A percentile compares a stretch with the other conserved stretches of the same genome.
Evolutionary conservation across 2,329 filamentous ascomycete species (phyloP).

Genomic region (Ceratocystis papillata): DNA sequence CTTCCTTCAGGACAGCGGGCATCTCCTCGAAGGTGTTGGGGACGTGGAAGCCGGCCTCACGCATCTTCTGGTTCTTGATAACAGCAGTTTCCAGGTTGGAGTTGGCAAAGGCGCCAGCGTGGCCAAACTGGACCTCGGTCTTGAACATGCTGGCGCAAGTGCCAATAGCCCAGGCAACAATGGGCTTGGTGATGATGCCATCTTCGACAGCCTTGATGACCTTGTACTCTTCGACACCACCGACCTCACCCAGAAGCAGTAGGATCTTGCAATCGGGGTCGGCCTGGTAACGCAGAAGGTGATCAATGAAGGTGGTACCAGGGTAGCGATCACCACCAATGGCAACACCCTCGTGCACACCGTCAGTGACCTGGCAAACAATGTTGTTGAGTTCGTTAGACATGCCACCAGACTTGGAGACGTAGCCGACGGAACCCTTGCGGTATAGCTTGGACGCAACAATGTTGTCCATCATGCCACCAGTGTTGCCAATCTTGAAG

Average conservation of each 20-base stretch:
- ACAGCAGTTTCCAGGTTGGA: constrained; percentile 96
- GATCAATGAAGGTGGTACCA: constrained; percentile 98
- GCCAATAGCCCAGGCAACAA: constrained; percentile 98
- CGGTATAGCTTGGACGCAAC: constrained; percentile 99
- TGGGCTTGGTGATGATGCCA: constrained; percentile 91
- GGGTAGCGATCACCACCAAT: constrained; percentile 99
- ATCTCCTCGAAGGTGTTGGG: constrained; percentile 96
- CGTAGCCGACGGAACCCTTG: constrained; percentile 95
- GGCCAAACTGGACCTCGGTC: constrained; percentile 98
- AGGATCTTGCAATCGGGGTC: constrained; percentile 98
- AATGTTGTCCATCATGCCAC: constrained; percentile 99
- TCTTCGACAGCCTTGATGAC: constrained; percentile 96
- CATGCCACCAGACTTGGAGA: constrained; percentile 99
- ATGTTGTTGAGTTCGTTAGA: constrained; percentile 99
- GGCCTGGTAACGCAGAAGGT: constrained; percentile 89
- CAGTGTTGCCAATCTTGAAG: constrained; percentile 99
- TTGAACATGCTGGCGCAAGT: constrained; percentile 99
- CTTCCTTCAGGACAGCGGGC: constrained; percentile 59
- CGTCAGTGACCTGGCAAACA: constrained; percentile 87
- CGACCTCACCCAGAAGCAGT: constrained; percentile 89
- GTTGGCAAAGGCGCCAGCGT: constrained; percentile 98
- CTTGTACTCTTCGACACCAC: constrained; percentile 99
- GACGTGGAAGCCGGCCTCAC: constrained; percentile 85
- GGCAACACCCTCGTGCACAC: constrained; percentile 97
- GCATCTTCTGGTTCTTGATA: constrained; percentile 95